Conservation (phyloP, 106 monocot genomes). For the Dactylorhiza incarnata region DNA sequence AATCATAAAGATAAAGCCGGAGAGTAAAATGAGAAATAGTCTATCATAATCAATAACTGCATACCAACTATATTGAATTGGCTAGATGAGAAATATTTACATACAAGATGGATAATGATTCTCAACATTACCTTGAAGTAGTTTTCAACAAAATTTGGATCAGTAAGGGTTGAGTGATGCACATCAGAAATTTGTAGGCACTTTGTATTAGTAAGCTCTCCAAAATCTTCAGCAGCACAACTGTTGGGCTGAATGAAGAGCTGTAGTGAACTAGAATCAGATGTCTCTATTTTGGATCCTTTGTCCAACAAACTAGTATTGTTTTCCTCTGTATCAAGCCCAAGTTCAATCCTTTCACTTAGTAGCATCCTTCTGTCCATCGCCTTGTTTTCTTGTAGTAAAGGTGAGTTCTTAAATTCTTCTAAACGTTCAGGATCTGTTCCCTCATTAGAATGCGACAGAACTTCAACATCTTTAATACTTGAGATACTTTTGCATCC, state of each 20-base stretch:
- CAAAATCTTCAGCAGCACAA: slow-evolving; percentile 3
- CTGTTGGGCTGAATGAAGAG: neutral
- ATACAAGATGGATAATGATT: neutral
- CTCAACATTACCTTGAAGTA: slow-evolving; percentile 74
- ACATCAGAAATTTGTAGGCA: slow-evolving; percentile 15
- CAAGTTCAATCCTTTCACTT: slow-evolving; percentile 15
- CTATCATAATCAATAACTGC: neutral
- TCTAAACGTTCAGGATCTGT: slow-evolving; percentile 20
- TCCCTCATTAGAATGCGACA: slow-evolving; percentile 3
- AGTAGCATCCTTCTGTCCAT: neutral
- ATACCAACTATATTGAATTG: neutral
- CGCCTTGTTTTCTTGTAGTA: slow-evolving; percentile 8
- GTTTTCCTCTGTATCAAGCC: slow-evolving; percentile 10
- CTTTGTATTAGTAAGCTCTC: slow-evolving; percentile 8
- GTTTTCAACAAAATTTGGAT: slow-evolving; percentile 90
- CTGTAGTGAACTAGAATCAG: slow-evolving; percentile 12
- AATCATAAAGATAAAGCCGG: neutral
- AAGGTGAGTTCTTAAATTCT: neutral
- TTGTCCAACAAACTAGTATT: slow-evolving; percentile 19
- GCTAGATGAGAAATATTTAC: neutral
- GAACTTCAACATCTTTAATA: slow-evolving; percentile 15
- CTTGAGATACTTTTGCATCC: slow-evolving; percentile 27
- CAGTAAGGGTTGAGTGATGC: slow-evolving; percentile 46
- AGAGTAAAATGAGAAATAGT: neutral
- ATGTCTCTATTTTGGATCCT: slow-evolving; percentile 16